A percentile compares a stretch with the other conserved stretches of the same genome.
phyloP scores from a whole-genome alignment of 176 grass and related monocot genomes.

The Oryza officinalis region DNA sequence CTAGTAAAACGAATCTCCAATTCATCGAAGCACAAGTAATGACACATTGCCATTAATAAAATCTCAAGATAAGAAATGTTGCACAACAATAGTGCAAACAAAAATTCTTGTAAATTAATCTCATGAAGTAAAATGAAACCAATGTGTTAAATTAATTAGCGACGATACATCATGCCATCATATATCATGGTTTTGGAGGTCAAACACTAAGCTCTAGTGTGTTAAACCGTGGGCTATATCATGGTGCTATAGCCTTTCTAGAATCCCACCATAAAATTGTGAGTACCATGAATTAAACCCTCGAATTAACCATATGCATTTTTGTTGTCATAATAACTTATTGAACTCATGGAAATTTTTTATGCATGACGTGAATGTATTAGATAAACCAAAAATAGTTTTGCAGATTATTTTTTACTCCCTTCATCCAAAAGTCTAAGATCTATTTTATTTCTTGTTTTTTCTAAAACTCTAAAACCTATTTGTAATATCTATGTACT shows the following conservation, averaged over 20 bases:
- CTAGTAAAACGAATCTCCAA: neutral
- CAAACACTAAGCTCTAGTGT: neutral
- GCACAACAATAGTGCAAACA: neutral
- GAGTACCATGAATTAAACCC: too few relatives aligned
- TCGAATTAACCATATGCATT: neutral
- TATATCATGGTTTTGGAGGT: neutral
- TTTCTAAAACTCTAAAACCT: too few relatives aligned
- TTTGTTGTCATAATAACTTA: neutral
- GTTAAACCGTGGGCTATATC: neutral
- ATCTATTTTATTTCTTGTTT: too few relatives aligned
- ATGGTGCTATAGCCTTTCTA: neutral
- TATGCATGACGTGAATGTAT: neutral
- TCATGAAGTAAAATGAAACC: neutral
- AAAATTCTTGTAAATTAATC: neutral
- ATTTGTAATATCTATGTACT: too few relatives aligned
- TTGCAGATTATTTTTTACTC: neutral
- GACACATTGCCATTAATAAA: neutral
- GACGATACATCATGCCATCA: neutral
- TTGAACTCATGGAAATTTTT: neutral
- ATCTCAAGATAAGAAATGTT: neutral
- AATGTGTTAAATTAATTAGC: neutral
- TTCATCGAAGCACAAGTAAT: neutral
- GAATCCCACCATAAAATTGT: neutral
- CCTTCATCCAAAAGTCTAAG: too few relatives aligned
- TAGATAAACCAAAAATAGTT: neutral